These are phyloP conservation scores for Ramaria rubella DNA, from an alignment of 768 basidiomycete genomes.

Conservation along the genomic window DNA sequence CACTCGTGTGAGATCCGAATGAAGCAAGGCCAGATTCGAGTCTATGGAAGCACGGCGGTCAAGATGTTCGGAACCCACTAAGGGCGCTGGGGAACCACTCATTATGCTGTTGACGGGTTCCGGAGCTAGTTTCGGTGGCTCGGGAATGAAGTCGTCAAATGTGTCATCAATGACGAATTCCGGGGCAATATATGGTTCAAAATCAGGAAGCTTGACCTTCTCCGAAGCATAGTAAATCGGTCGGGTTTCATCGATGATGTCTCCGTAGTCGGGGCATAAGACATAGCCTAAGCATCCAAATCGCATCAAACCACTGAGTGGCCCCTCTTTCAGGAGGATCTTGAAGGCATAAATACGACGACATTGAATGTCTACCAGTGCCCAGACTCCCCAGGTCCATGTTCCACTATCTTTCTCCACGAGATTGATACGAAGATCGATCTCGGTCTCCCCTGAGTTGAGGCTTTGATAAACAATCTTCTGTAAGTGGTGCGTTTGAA, in stretches of 20 bases:
- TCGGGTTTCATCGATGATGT: conserved; percentile 23
- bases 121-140: too few species aligned
- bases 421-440: conserved; percentile 31
- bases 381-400: conserved; percentile 28
- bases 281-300: conserved; percentile 32
- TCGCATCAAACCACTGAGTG: conserved; percentile 19
- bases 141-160: conserved; percentile 30
- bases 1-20: too few species aligned
- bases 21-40: too few species aligned
- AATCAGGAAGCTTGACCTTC: conserved; percentile 23
- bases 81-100: too few species aligned
- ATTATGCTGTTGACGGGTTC: too few species aligned
- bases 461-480: conserved; percentile 31
- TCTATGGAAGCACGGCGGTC: too few species aligned
- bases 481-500: conserved; percentile 24
- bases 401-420: conserved; percentile 18
- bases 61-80: too few species aligned
- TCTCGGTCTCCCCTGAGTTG: conserved; percentile 33
- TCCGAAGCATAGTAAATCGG: conserved; percentile 33
- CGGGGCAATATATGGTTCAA: conserved; percentile 19
- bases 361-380: conserved; percentile 34
- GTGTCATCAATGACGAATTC: conserved; percentile 27
- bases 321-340: conserved; percentile 26
- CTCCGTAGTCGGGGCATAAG: conserved; percentile 31
- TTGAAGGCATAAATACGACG: conserved; percentile 36